Percentiles rank a stretch among this genome's conserved stretches.
Evolutionary conservation across 805 yeast genomes (phyloP).

Genomic region (Suhomyces sp.): DNA sequence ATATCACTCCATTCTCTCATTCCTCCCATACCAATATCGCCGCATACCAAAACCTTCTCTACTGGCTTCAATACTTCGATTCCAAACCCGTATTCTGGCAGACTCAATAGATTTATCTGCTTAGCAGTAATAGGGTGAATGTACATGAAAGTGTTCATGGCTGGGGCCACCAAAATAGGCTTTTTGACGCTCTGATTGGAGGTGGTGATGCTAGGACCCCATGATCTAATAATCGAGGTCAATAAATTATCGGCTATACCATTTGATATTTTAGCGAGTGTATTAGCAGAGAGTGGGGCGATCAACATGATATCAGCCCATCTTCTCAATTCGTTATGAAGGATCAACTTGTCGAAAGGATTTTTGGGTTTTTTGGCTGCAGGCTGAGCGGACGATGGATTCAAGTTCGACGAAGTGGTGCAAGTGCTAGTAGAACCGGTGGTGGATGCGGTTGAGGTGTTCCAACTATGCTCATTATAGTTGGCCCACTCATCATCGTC

Average conservation of each 20-base stretch:
- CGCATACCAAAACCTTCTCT: slow-evolving; percentile 46
- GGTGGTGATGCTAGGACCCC: slow-evolving; percentile 31
- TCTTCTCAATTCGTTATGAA: slow-evolving; percentile 43
- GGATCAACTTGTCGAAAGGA: slow-evolving; percentile 35
- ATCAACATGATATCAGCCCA: slow-evolving; percentile 49
- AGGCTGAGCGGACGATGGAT: slow-evolving; percentile 4
- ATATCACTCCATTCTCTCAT: slow-evolving; percentile 48
- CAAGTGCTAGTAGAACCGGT: neutral
- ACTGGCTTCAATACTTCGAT: slow-evolving; percentile 45
- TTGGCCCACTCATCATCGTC: slow-evolving; percentile 90
- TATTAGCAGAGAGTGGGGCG: slow-evolving; percentile 46
- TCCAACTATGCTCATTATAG: slow-evolving; percentile 24
- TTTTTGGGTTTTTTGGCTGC: slow-evolving; percentile 23
- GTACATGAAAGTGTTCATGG: slow-evolving; percentile 48
- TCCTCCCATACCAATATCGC: slow-evolving; percentile 50
- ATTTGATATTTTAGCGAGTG: slow-evolving; percentile 42
- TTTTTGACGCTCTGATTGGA: slow-evolving; percentile 23
- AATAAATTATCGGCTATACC: slow-evolving; percentile 45
- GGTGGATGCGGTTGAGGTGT: slow-evolving; percentile 21
- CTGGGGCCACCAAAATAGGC: slow-evolving; percentile 46
- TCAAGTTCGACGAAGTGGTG: slow-evolving; percentile 2
- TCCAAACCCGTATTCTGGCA: slow-evolving; percentile 40
- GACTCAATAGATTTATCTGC: slow-evolving; percentile 31
- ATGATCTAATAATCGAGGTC: slow-evolving; percentile 40
- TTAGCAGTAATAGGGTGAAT: slow-evolving; percentile 45